Percentiles rank a stretch among this genome's conserved stretches.
Evolutionary conservation across 2,329 filamentous ascomycete species (phyloP).

Genomic region (Diaporthe australafricana): DNA sequence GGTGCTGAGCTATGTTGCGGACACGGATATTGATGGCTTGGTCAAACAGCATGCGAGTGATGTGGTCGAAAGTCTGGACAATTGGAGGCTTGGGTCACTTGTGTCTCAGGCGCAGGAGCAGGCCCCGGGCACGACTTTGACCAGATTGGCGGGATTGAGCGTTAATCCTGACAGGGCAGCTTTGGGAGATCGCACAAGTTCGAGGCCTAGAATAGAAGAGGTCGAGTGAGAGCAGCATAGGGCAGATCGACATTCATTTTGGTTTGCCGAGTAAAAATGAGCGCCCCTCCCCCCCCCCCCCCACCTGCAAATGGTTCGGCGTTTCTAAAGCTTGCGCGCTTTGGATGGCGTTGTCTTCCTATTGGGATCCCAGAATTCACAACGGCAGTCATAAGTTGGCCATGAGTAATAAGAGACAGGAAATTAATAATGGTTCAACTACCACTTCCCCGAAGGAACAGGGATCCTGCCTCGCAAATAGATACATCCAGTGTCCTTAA

Average conservation of each 20-base stretch:
- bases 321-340: too few relatives aligned
- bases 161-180: constrained; percentile 47
- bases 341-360: too few relatives aligned
- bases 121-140: constrained; percentile 40
- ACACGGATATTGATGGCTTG: constrained; percentile 75
- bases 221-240: constrained; percentile 59
- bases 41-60: constrained; percentile 75
- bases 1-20: constrained; percentile 72
- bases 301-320: too few relatives aligned
- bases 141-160: constrained; percentile 56
- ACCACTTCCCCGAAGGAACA: neutral
- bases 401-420: too few relatives aligned
- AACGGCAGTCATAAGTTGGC: too few relatives aligned
- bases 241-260: neutral
- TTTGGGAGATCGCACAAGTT: constrained; percentile 22
- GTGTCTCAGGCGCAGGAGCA: constrained; percentile 38
- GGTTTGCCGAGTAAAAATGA: neutral
- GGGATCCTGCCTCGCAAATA: neutral
- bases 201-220: constrained; percentile 67
- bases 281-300: too few relatives aligned
- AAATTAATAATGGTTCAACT: neutral
- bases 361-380: neutral
- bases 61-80: constrained; percentile 74
- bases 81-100: constrained; percentile 61
- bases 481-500: neutral